phyloP scores from a whole-genome alignment of 148 eudicot genomes.

The Selenicereus undatus region DNA sequence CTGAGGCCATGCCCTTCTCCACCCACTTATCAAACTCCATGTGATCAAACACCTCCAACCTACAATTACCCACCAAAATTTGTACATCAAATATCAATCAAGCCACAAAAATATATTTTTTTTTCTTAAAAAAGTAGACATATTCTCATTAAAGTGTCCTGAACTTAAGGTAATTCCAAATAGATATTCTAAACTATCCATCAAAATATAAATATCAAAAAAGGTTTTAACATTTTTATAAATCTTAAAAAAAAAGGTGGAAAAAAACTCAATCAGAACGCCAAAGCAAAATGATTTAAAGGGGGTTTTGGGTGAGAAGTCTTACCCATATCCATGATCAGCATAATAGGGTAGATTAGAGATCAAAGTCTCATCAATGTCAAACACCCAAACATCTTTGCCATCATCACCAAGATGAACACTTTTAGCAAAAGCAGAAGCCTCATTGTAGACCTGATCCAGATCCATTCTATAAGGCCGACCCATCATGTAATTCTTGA shows the following conservation, averaged over 20 bases:
- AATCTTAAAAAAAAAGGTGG: background rate
- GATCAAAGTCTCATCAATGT: constrained; percentile 83
- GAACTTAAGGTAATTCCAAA: background rate
- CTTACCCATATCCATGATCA: constrained; percentile 82
- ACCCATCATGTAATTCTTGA: constrained; percentile 55
- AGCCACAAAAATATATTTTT: background rate
- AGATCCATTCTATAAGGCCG: constrained; percentile 57
- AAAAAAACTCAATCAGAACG: background rate
- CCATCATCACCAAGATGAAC: constrained; percentile 48
- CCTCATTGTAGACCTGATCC: constrained; percentile 58
- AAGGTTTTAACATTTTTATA: background rate
- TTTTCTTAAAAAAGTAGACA: background rate
- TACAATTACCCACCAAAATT: constrained; percentile 37
- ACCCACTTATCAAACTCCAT: constrained; percentile 81
- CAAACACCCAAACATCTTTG: constrained; percentile 83
- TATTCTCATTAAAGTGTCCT: background rate
- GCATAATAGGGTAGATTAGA: constrained; percentile 90
- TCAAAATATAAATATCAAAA: too few species aligned
- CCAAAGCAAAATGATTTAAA: background rate
- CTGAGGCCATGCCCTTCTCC: constrained; percentile 57
- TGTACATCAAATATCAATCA: constrained; percentile 23
- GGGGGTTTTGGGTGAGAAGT: background rate
- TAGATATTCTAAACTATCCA: background rate
- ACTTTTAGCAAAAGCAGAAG: constrained; percentile 45
- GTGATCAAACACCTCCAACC: constrained; percentile 65